These are phyloP conservation scores for Cercospora janseana DNA, from an alignment of 2,329 filamentous ascomycete species.

Conservation along the genomic window DNA sequence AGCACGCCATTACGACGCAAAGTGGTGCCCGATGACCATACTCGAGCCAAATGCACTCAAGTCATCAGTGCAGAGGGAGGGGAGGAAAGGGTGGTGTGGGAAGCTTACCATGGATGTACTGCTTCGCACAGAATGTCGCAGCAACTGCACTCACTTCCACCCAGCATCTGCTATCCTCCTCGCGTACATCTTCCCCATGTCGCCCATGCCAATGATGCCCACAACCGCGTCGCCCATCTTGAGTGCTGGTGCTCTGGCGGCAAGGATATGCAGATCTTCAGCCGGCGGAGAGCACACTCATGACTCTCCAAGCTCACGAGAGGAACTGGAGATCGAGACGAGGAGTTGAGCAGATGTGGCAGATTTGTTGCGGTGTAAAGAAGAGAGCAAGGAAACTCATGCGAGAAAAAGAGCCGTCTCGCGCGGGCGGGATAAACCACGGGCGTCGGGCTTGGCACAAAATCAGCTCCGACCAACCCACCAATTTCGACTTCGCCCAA, in stretches of 20 bases:
- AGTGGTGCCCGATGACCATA: slow-evolving; percentile 65
- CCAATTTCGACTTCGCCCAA: slow-evolving; percentile 14
- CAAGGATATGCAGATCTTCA: slow-evolving; percentile 16
- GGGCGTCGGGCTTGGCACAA: slow-evolving; percentile 20
- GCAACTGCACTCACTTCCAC: slow-evolving; percentile 74
- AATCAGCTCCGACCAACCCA: slow-evolving; percentile 13
- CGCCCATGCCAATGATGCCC: slow-evolving; percentile 97
- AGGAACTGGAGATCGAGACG: neutral
- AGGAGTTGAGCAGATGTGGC: slow-evolving; percentile 11
- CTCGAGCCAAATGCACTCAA: slow-evolving; percentile 99
- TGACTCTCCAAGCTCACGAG: slow-evolving; percentile 7
- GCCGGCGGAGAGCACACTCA: slow-evolving; percentile 9
- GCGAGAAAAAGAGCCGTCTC: neutral
- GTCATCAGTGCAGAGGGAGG: slow-evolving; percentile 74
- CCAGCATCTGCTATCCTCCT: slow-evolving; percentile 82
- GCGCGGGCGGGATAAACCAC: slow-evolving; percentile 1
- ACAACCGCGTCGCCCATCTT: slow-evolving; percentile 69
- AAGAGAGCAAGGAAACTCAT: too few relatives aligned
- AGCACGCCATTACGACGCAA: slow-evolving; percentile 68
- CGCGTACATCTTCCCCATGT: slow-evolving; percentile 99
- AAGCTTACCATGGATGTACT: slow-evolving; percentile 38
- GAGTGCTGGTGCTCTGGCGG: slow-evolving; percentile 23
- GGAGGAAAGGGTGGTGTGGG: slow-evolving; percentile 17
- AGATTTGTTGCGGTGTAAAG: too few relatives aligned
- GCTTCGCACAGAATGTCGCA: slow-evolving; percentile 7